Evolutionary conservation across 2,329 filamentous ascomycete species (phyloP).

Genomic region (Periconia sp.): DNA sequence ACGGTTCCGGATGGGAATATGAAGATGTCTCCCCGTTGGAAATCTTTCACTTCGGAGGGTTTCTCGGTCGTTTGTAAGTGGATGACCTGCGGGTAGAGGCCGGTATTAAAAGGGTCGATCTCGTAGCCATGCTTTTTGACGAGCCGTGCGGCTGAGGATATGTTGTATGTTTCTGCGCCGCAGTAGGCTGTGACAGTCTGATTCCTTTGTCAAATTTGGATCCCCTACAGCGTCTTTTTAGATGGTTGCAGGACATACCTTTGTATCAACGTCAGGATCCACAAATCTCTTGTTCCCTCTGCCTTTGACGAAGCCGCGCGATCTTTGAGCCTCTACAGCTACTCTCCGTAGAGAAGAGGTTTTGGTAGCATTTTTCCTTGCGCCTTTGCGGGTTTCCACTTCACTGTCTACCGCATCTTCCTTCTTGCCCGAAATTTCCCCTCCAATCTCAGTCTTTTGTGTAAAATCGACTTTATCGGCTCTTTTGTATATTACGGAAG

Average conservation of each 20-base stretch:
- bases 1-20: slow-evolving; percentile 94
- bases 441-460: slow-evolving; percentile 22
- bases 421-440: slow-evolving; percentile 11
- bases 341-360: slow-evolving; percentile 75
- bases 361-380: slow-evolving; percentile 34
- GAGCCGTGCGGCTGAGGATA: slow-evolving; percentile 59
- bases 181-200: slow-evolving; percentile 65
- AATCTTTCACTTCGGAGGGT: slow-evolving; percentile 46
- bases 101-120: slow-evolving; percentile 64
- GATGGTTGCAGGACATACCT: too few species aligned
- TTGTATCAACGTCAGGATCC: slow-evolving; percentile 50
- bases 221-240: background rate
- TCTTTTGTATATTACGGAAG: slow-evolving; percentile 16
- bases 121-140: slow-evolving; percentile 61
- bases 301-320: slow-evolving; percentile 55
- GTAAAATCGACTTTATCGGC: slow-evolving; percentile 17
- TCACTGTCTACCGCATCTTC: slow-evolving; percentile 11
- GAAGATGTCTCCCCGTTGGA: slow-evolving; percentile 78
- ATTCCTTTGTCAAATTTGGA: background rate
- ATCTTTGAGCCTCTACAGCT: slow-evolving; percentile 78
- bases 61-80: slow-evolving; percentile 55
- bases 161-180: slow-evolving; percentile 67
- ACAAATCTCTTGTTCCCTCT: slow-evolving; percentile 47
- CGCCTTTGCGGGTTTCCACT: slow-evolving; percentile 20
- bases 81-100: slow-evolving; percentile 66